Percentiles rank a stretch among this genome's conserved stretches.
Conservation (phyloP, 495 filamentous ascomycete species). For the Trichoderma orchidacearum region DNA sequence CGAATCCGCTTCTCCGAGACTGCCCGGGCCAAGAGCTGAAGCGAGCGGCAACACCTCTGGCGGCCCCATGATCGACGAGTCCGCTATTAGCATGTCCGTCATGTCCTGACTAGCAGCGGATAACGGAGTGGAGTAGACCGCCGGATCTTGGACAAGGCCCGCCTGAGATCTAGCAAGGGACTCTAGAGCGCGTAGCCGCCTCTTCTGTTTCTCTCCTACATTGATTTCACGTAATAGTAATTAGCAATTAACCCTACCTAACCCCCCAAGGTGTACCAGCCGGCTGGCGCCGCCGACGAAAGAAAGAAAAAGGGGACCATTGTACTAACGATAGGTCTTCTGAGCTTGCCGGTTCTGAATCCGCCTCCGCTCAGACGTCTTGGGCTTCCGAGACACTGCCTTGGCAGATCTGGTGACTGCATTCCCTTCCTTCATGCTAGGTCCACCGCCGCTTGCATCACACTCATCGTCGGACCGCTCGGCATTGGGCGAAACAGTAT, state of each 20-base stretch:
- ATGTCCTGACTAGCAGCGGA: background rate
- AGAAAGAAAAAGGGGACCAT: background rate
- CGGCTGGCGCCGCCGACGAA: no score
- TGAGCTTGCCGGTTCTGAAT: conserved; percentile 3
- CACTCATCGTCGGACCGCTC: background rate
- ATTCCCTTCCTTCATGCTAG: no score
- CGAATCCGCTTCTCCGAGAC: background rate
- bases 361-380: background rate
- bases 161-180: background rate
- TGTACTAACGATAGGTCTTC: background rate
- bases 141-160: background rate
- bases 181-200: background rate
- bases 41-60: background rate
- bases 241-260: no score
- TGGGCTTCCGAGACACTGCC: background rate
- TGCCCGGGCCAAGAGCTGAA: background rate
- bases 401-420: background rate
- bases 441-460: background rate
- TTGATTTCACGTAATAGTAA: background rate
- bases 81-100: background rate
- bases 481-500: background rate
- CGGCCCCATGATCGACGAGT: background rate
- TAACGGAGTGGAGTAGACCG: background rate
- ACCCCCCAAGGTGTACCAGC: no score
- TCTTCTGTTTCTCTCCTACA: background rate